Evolutionary conservation across 140 eudicot genomes (phyloP).

Genomic region (Erigeron philadelphicus): DNA sequence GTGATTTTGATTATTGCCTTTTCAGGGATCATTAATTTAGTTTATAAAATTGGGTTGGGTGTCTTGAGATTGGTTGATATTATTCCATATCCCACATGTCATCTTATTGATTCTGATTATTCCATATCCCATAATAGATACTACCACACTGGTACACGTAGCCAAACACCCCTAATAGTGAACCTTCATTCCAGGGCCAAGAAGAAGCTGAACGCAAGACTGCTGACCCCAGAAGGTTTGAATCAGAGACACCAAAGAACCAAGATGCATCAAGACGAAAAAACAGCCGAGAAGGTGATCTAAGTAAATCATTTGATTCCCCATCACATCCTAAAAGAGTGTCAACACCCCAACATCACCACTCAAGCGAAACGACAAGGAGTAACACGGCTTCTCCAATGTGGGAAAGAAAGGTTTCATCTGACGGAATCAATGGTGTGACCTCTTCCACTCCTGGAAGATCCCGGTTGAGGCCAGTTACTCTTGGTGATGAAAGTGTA

Average conservation of each 20-base stretch:
- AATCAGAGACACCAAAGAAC: constrained; percentile 30
- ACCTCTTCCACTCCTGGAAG: constrained; percentile 56
- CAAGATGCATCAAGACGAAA: constrained; percentile 27
- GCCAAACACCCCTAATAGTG: not conserved
- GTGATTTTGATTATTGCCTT: not conserved
- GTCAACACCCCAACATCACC: constrained; percentile 49
- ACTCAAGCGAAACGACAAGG: constrained; percentile 42
- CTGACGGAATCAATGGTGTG: constrained; percentile 38
- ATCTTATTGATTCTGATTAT: not conserved
- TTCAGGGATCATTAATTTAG: not conserved
- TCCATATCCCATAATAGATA: not conserved
- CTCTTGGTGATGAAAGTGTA: constrained; percentile 56
- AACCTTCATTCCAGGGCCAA: constrained; percentile 27
- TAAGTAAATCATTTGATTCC: constrained; percentile 31
- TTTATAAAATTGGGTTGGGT: too few relatives aligned
- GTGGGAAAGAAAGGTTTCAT: constrained; percentile 42
- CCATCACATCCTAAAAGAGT: constrained; percentile 34
- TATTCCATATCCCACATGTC: not conserved
- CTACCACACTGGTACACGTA: too few relatives aligned
- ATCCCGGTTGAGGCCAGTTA: constrained; percentile 53
- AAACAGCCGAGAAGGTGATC: constrained; percentile 35
- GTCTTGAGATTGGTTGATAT: too few relatives aligned
- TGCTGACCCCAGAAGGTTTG: constrained; percentile 19
- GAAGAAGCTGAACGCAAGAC: constrained; percentile 31
- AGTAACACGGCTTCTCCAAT: constrained; percentile 44